Percentiles rank a stretch among this genome's conserved stretches.
Evolutionary conservation across 306 rosid species (phyloP).

Genomic region (Castanea crenata): DNA sequence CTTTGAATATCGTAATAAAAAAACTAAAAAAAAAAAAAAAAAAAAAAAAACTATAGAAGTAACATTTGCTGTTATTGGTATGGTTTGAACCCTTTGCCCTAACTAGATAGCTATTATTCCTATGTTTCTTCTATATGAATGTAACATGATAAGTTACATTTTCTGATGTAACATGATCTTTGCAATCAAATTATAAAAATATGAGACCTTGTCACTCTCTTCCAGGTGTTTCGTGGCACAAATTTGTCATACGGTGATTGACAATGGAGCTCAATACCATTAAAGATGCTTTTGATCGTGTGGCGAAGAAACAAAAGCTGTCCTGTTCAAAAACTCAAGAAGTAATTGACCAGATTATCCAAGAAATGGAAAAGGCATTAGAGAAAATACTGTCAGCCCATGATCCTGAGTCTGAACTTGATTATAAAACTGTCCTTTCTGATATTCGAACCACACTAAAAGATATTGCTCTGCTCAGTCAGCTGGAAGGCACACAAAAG

Average conservation of each 20-base stretch:
- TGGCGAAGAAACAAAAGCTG: slow-evolving; percentile 83
- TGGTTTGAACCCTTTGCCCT: not conserved
- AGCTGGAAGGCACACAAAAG: slow-evolving; percentile 71
- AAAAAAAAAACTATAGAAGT: not conserved
- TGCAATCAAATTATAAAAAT: not conserved
- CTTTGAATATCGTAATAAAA: not conserved
- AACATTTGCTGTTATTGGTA: not conserved
- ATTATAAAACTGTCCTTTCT: slow-evolving; percentile 40
- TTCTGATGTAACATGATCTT: not conserved
- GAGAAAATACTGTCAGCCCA: slow-evolving; percentile 51
- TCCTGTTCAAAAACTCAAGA: slow-evolving; percentile 75
- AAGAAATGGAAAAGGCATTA: slow-evolving; percentile 59
- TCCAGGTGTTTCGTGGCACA: slow-evolving; percentile 20
- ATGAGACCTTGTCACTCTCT: slow-evolving; percentile 14
- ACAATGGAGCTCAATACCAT: slow-evolving; percentile 76
- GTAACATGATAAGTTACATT: not conserved
- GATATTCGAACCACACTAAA: slow-evolving; percentile 59
- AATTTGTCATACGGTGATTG: slow-evolving; percentile 22
- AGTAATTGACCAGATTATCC: slow-evolving; percentile 49
- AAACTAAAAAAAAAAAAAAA: too few species aligned
- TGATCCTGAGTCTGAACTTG: slow-evolving; percentile 34
- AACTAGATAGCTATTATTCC: not conserved
- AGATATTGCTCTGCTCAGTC: slow-evolving; percentile 55
- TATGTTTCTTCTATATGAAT: not conserved
- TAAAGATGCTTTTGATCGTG: slow-evolving; percentile 87